Evolutionary conservation across 2,329 filamentous ascomycete genomes (phyloP), one percentile per base, ranked within the genome.

Genomic region (Davidsoniella virescens): DNA sequence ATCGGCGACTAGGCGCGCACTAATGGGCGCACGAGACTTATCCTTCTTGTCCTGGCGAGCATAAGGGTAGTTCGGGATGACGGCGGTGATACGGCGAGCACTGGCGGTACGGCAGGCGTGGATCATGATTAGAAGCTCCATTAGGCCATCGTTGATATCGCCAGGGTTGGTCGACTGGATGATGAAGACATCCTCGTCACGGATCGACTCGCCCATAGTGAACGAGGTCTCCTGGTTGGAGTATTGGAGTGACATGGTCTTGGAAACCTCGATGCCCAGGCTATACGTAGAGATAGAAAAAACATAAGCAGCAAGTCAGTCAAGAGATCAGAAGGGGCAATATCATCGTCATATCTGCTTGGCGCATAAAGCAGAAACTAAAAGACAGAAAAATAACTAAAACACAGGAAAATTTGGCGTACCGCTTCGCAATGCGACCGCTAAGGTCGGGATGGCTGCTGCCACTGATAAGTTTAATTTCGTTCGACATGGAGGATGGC

Each of bases 111-210:
- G 69, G 73, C 90, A 95, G 56, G 90, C 90, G 63, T 94, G 93
- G 66, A 95, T 93, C 81, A 95, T 94, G 68, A 96, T 95, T 57
- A 96, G 76, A 37, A 96, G 77, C 68, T 98, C 90, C 90, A 98
- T 96, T 54, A 98, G 76, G 46, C 87, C 87, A 64, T 96, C 90
- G 67, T 98, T 98, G 70, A 96, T 93, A 63, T 95, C 88, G 63
- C 90, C 88, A 2, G 90, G 90, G 39, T 85, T 82, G 44, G 92
- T 94, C 20, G 90, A 94, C 68, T 96, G 90, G 54, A 96, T 73
- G 60, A 96, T 94, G 70, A 95, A 96, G 62, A 95, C 54, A 77
- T 96, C 90, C 73, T 96, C 90, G 64, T 96, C 90, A 67, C 90
- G 78, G 50, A 96, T 90, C 55, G 85, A 93, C 70, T 96, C 90